Evolutionary conservation across 768 basidiomycete genomes (phyloP).

Genomic region (Amanita rimosa): DNA sequence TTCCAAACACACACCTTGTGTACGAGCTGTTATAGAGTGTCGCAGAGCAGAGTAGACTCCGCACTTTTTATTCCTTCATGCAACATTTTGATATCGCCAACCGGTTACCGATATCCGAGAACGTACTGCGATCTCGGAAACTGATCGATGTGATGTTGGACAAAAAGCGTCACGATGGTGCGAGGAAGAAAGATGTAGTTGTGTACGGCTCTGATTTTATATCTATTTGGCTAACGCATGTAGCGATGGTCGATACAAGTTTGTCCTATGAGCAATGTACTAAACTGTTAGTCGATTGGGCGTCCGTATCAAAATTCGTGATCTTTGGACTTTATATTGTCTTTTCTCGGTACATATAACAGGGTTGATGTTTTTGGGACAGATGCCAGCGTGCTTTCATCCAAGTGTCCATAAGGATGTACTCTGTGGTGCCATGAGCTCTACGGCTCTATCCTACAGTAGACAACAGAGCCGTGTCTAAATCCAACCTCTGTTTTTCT

Average conservation of each 20-base stretch:
- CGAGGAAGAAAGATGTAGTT: slow-evolving; percentile 1
- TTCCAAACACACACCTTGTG: background rate
- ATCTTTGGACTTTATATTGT: no score
- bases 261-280: background rate
- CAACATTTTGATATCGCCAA: background rate
- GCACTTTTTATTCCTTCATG: background rate
- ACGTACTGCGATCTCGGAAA: no score
- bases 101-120: background rate
- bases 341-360: no score
- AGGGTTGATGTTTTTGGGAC: no score
- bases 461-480: no score
- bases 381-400: no score
- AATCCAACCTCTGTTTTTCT: no score
- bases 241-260: background rate
- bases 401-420: no score
- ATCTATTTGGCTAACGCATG: background rate
- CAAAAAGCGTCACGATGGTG: background rate
- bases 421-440: no score
- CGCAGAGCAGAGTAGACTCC: background rate
- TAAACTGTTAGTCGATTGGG: no score
- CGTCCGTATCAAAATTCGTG: background rate
- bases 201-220: background rate
- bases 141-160: background rate
- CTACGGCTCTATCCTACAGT: no score
- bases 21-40: background rate